These are phyloP conservation scores for Annulohypoxylon maeteangense DNA, from an alignment of 495 filamentous ascomycete species.

Conservation along the genomic window DNA sequence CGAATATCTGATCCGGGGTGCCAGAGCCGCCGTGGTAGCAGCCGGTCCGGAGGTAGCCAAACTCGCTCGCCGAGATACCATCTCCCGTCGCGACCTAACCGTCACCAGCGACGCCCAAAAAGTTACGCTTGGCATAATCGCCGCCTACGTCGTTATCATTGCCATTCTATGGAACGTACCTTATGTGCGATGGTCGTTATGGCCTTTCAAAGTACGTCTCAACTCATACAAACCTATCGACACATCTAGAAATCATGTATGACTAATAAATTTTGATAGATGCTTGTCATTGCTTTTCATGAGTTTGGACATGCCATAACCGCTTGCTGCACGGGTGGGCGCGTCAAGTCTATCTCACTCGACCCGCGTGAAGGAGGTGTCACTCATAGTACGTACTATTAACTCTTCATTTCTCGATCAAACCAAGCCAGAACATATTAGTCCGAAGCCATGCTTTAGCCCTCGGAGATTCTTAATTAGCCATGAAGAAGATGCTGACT, in stretches of 20 bases:
- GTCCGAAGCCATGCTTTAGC: background rate
- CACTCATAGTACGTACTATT: constrained; percentile 59
- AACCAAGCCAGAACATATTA: no score
- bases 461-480: constrained; percentile 55
- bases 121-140: constrained; percentile 73
- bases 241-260: background rate
- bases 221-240: background rate
- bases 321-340: constrained; percentile 75
- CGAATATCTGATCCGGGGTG: constrained; percentile 34
- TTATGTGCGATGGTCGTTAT: constrained; percentile 75
- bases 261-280: constrained; percentile 54
- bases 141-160: constrained; percentile 76
- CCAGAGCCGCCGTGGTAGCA: constrained; percentile 40
- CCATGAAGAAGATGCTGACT: constrained; percentile 75
- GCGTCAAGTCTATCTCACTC: constrained; percentile 74
- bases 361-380: constrained; percentile 77
- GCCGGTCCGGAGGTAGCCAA: constrained; percentile 45
- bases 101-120: constrained; percentile 75
- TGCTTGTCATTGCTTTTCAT: constrained; percentile 88
- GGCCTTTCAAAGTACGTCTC: constrained; percentile 79
- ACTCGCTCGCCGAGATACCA: constrained; percentile 37
- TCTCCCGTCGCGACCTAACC: constrained; percentile 63
- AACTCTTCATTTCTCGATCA: no score
- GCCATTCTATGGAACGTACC: constrained; percentile 82
- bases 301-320: constrained; percentile 83